These are phyloP conservation scores for Aspergillus quadricinctus DNA, from an alignment of 2,329 filamentous ascomycete genomes.

Conservation along the genomic window DNA sequence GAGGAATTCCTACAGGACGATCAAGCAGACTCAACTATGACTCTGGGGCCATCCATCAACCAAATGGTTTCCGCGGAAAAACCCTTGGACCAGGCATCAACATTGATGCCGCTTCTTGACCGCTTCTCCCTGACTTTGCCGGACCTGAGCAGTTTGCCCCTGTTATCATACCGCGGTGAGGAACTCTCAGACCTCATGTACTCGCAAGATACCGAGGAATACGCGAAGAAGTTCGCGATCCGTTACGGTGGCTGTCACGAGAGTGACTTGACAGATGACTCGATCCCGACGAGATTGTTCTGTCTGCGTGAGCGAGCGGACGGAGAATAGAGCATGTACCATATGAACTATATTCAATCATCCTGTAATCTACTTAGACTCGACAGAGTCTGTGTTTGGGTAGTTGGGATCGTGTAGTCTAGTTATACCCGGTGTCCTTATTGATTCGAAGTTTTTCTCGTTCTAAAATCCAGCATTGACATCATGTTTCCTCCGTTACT, in stretches of 20 bases:
- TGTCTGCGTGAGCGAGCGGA: constrained; percentile 46
- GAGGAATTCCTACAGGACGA: constrained; percentile 54
- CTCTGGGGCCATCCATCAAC: neutral
- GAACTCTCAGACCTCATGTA: constrained; percentile 29
- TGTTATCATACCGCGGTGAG: constrained; percentile 63
- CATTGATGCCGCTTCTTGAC: constrained; percentile 45
- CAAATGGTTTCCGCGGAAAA: constrained; percentile 19
- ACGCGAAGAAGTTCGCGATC: constrained; percentile 56
- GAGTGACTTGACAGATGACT: constrained; percentile 30
- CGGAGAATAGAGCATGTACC: neutral
- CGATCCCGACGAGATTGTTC: constrained; percentile 58
- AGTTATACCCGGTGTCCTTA: neutral
- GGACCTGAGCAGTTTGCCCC: constrained; percentile 48
- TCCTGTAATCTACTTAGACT: neutral
- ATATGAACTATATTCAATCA: neutral
- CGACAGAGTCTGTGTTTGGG: neutral
- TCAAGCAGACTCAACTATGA: constrained; percentile 1
- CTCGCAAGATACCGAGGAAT: constrained; percentile 47
- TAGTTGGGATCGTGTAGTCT: neutral
- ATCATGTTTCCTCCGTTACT: neutral
- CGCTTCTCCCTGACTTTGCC: constrained; percentile 48
- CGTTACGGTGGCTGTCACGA: constrained; percentile 63
- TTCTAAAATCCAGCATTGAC: neutral
- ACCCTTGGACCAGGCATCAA: constrained; percentile 34
- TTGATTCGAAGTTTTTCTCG: neutral